Evolutionary conservation across 805 yeast species (phyloP), one percentile per base, ranked within the genome.

Genomic region (Brettanomyces custersianus): DNA sequence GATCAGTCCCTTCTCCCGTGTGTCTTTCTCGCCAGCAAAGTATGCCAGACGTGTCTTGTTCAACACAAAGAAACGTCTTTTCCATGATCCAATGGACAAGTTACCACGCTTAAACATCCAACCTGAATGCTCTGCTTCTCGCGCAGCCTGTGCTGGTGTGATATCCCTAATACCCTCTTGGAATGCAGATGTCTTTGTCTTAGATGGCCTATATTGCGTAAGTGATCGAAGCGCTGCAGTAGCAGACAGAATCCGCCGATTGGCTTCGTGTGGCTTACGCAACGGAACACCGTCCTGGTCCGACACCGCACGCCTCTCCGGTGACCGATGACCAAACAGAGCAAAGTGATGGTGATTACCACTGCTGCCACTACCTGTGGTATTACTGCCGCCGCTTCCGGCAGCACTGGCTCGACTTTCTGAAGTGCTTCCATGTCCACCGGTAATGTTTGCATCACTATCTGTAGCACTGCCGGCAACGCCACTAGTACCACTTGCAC

Each of bases 21-120:
- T 72, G 57, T 92, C 99, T 36, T 74, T 74, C 46, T 83, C 65
- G 12, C 80, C 73, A 0, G 82, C 69, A 55, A 85, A 92, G 56
- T 92, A 92, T 4, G 96, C 86, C 38, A 92, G 61, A 47, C 99
- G 67, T 0, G 98, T 92, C 3, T 95, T 95, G 60, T 92, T 95
- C 24, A 92, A 65, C 0, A 90, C 77, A 53, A 88, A 88, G 49
- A 68, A 79, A 35, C 98, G 72, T 38, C 80, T 79, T 49, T 88
- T 81, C 97, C 98, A 92, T 13, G 86, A 74, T n/a, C 88, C 85
- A 49, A 82, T 74, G 4, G 94, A 74, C 40, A 80, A 70, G 40
- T 80, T 83, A 18, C 95, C 95, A 45, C 83, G 78, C 58, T 92
- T 92, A 36, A 87, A 76, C 95, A 92, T 85, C 95, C 96, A 92